phyloP scores from a whole-genome alignment of 2,329 filamentous ascomycete genomes.

The Cadophora gregata region DNA sequence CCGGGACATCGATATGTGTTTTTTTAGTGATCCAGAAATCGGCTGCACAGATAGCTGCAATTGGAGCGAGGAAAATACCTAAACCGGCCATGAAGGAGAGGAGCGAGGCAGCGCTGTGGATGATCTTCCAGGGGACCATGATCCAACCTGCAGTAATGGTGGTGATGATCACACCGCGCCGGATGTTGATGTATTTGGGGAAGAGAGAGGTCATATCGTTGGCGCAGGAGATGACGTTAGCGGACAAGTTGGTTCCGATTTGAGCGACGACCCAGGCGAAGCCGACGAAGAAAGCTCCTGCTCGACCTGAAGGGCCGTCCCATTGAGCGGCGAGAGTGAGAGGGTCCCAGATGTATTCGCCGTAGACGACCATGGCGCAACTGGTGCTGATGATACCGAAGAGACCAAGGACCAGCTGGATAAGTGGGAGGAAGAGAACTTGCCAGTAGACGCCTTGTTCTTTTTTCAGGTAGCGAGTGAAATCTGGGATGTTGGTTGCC shows the following conservation, averaged over 20 bases:
- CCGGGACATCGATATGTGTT: slow-evolving; percentile 44
- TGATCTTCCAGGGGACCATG: slow-evolving; percentile 56
- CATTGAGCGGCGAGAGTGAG: slow-evolving; percentile 35
- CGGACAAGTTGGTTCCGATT: slow-evolving; percentile 50
- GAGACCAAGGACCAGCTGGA: slow-evolving; percentile 38
- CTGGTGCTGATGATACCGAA: slow-evolving; percentile 43
- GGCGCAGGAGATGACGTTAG: slow-evolving; percentile 46
- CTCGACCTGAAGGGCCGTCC: slow-evolving; percentile 39
- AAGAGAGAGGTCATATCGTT: slow-evolving; percentile 53
- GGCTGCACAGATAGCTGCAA: slow-evolving; percentile 47
- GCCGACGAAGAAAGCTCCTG: slow-evolving; percentile 43
- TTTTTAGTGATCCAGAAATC: slow-evolving; percentile 46
- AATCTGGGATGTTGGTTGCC: slow-evolving; percentile 43
- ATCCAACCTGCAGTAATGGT: slow-evolving; percentile 50
- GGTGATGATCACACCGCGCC: slow-evolving; percentile 51
- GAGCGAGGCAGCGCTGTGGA: slow-evolving; percentile 44
- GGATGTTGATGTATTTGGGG: slow-evolving; percentile 58
- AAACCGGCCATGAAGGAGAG: slow-evolving; percentile 45
- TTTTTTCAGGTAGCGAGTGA: slow-evolving; percentile 41
- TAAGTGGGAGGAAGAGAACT: slow-evolving; percentile 39
- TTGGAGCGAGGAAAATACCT: slow-evolving; percentile 47
- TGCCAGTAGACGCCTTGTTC: slow-evolving; percentile 40
- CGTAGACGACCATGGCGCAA: slow-evolving; percentile 44
- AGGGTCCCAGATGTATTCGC: slow-evolving; percentile 44
- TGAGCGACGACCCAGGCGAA: slow-evolving; percentile 42